phyloP scores from a whole-genome alignment of 306 rosid species.

The Inga laurina region DNA sequence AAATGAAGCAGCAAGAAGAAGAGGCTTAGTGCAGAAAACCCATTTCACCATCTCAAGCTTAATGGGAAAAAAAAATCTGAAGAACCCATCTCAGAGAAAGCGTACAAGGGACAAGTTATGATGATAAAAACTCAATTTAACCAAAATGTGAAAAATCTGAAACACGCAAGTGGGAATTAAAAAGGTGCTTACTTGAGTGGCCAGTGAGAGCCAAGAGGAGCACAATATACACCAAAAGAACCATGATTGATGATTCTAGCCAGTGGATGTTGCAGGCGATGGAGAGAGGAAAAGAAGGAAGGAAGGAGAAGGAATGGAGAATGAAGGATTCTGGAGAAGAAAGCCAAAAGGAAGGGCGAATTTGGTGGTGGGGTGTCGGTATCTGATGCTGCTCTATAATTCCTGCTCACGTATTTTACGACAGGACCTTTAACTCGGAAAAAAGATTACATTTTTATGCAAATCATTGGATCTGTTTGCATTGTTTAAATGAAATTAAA shows the following conservation, averaged over 20 bases:
- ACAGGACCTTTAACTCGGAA: not conserved
- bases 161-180: not conserved
- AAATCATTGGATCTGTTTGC: not conserved
- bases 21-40: not conserved
- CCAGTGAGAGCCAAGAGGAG: conserved; percentile 56
- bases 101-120: not conserved
- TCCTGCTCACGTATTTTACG: not conserved
- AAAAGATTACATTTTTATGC: not conserved
- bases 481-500: not conserved
- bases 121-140: not conserved
- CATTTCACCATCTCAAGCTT: conserved; percentile 3
- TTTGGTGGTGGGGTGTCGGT: conserved; percentile 3
- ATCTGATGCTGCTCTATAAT: conserved; percentile 15
- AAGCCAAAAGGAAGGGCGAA: not conserved
- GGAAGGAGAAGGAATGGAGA: not conserved
- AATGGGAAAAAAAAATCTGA: not conserved
- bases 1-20: not conserved
- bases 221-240: conserved; percentile 48
- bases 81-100: conserved; percentile 22
- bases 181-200: conserved; percentile 69
- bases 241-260: conserved; percentile 48
- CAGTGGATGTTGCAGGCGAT: not conserved
- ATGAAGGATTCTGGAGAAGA: conserved; percentile 28
- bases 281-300: not conserved
- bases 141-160: not conserved